These are phyloP conservation scores for Terana coerulea DNA, from an alignment of 768 basidiomycete genomes.

Conservation along the genomic window DNA sequence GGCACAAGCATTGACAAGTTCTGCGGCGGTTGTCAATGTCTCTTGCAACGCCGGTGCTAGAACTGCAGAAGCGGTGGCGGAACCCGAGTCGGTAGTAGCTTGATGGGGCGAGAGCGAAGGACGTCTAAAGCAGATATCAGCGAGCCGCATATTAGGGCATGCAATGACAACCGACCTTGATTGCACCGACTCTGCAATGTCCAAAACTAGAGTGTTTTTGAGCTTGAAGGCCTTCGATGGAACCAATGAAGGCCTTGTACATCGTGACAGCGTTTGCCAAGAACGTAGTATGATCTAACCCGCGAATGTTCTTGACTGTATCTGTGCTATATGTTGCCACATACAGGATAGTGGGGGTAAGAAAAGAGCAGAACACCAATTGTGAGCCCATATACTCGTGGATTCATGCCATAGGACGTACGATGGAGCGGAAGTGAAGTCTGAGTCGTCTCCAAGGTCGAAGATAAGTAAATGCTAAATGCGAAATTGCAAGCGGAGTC, in stretches of 20 bases:
- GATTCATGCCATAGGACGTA: neutral
- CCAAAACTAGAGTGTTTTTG: constrained; percentile 56
- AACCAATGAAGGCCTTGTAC: constrained; percentile 58
- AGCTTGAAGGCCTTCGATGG: constrained; percentile 62
- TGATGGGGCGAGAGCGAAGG: neutral
- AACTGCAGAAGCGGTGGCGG: neutral
- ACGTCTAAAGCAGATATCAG: neutral
- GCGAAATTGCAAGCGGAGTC: too few relatives aligned
- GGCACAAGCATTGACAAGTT: constrained; percentile 79
- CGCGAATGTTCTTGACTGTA: constrained; percentile 54
- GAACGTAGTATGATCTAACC: constrained; percentile 69
- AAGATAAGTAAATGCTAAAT: constrained; percentile 57
- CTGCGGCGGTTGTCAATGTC: constrained; percentile 74
- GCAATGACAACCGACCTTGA: constrained; percentile 21
- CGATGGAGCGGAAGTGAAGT: neutral
- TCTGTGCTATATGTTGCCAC: constrained; percentile 30
- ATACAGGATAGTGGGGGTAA: neutral
- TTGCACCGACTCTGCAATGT: constrained; percentile 50
- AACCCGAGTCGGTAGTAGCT: too few relatives aligned
- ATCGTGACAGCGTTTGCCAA: constrained; percentile 54
- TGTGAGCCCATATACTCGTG: neutral
- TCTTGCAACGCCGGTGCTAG: constrained; percentile 42
- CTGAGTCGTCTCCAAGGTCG: constrained; percentile 35
- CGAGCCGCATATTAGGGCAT: neutral
- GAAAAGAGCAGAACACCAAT: neutral